Evolutionary conservation across 164 flowering plant genomes (phyloP).

Genomic region (Houttuynia cordata): DNA sequence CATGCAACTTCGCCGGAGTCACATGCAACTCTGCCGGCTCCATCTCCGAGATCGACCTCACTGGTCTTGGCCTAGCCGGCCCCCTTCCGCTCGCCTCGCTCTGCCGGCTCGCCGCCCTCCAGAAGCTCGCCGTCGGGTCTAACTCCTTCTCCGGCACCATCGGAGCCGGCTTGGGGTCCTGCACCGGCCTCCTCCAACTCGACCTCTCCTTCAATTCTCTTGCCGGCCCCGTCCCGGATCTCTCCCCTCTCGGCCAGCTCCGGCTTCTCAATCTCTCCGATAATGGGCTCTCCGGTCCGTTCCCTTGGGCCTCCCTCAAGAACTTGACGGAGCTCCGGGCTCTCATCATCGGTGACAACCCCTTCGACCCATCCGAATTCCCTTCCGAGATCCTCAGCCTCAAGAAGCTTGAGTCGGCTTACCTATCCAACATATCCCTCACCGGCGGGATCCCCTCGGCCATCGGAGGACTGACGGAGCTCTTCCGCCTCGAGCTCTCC

Average conservation of each 20-base stretch:
- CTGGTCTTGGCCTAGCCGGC: conserved; percentile 21
- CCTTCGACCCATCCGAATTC: conserved; percentile 31
- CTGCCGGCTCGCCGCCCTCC: conserved; percentile 33
- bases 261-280: conserved; percentile 26
- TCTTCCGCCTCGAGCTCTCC: conserved; percentile 47
- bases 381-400: conserved; percentile 43
- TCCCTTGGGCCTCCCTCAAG: conserved; percentile 50
- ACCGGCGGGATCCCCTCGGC: conserved; percentile 46
- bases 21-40: conserved; percentile 25
- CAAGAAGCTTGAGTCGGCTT: conserved; percentile 40
- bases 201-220: conserved; percentile 42
- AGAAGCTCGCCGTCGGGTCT: conserved; percentile 27
- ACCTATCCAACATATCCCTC: conserved; percentile 51
- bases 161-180: conserved; percentile 24
- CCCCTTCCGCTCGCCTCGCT: conserved; percentile 34
- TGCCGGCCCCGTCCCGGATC: conserved; percentile 39
- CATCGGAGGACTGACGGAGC: conserved; percentile 49
- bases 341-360: conserved; percentile 60
- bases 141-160: conserved; percentile 38
- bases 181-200: conserved; percentile 28
- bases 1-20: conserved; percentile 50
- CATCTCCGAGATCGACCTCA: conserved; percentile 36
- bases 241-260: conserved; percentile 28
- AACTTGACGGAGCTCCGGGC: conserved; percentile 23
- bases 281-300: conserved; percentile 45